Conservation (phyloP, 169 alveolate genomes). For the Miamiensis avidus region DNA sequence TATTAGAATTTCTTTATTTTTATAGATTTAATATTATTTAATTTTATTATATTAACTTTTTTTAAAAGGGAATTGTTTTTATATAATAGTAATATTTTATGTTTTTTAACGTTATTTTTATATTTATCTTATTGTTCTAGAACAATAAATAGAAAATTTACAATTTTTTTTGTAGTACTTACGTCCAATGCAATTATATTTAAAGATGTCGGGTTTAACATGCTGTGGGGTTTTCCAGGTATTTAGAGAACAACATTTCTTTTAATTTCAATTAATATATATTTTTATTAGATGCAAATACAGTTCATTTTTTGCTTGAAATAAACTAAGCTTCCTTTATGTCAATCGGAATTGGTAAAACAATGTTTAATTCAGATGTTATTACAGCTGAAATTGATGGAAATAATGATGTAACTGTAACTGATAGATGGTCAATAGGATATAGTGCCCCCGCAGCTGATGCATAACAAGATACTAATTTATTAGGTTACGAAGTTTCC, state of each 20-base stretch:
- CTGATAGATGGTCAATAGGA: background rate
- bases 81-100: too few species aligned
- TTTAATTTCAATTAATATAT: background rate
- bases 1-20: too few species aligned
- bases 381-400: background rate
- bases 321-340: background rate
- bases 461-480: background rate
- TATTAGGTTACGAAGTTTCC: background rate
- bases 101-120: too few species aligned
- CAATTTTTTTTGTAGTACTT: too few species aligned
- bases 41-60: too few species aligned
- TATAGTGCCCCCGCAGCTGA: background rate
- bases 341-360: background rate
- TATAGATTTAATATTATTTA: too few species aligned
- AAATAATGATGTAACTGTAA: too few species aligned
- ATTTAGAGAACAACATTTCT: too few species aligned
- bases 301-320: background rate
- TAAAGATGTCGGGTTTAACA: background rate
- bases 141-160: too few species aligned
- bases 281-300: background rate
- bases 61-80: too few species aligned
- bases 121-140: too few species aligned
- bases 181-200: background rate
- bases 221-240: background rate
- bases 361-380: background rate